Percentiles rank a stretch among this genome's conserved stretches.
Evolutionary conservation across 176 grass and related monocot species (phyloP).

Genomic region (Bromus sterilis): DNA sequence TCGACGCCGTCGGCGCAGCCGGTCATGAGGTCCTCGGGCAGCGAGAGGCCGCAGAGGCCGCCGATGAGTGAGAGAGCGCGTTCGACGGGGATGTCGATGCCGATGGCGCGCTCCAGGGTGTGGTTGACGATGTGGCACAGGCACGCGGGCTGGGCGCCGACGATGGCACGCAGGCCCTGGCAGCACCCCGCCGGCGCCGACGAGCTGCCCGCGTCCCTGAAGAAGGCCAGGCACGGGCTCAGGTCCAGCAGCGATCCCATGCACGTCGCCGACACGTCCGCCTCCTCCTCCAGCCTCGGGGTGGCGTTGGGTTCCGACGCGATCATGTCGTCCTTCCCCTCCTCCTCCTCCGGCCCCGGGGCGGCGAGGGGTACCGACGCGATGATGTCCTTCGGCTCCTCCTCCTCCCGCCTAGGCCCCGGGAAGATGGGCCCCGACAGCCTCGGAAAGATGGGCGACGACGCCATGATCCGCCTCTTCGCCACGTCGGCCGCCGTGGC

Average conservation of each 20-base stretch:
- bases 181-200: slow-evolving; percentile 27
- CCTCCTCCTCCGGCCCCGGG: no score
- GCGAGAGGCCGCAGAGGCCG: slow-evolving; percentile 3
- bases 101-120: slow-evolving; percentile 28
- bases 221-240: slow-evolving; percentile 32
- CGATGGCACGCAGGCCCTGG: neutral
- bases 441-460: no score
- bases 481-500: neutral
- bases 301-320: neutral
- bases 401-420: no score
- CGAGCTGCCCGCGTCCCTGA: neutral
- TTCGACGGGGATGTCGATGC: slow-evolving; percentile 25
- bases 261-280: slow-evolving; percentile 5
- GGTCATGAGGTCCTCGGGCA: slow-evolving; percentile 7
- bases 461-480: no score
- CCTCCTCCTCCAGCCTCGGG: neutral
- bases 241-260: slow-evolving; percentile 21
- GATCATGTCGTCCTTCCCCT: no score
- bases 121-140: slow-evolving; percentile 26
- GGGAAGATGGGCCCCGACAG: no score
- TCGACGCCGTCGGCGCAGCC: neutral
- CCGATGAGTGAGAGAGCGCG: neutral
- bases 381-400: no score
- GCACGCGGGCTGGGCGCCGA: neutral
- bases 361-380: no score